Conservation (phyloP, 1,284 basidiomycete species). For the Rhodotorula sp. region DNA sequence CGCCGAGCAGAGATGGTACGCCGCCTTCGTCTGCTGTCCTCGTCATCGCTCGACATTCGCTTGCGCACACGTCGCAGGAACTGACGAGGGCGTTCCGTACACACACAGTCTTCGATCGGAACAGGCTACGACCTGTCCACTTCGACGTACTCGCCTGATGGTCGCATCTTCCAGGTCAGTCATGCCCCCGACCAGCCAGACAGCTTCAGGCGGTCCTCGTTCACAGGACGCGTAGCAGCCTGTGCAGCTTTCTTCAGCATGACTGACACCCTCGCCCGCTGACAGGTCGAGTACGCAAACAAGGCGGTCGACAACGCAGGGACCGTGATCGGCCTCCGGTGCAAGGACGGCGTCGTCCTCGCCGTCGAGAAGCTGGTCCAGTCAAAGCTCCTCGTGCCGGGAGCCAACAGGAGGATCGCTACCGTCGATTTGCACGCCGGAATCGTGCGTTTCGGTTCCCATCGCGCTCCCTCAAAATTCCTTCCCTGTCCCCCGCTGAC, state of each 20-base stretch:
- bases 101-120: slow-evolving; percentile 71
- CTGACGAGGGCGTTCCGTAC: background rate
- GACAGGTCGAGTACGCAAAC: slow-evolving; percentile 92
- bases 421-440: slow-evolving; percentile 92
- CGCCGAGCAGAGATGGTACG: background rate
- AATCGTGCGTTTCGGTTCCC: slow-evolving; percentile 58
- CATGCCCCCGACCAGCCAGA: slow-evolving; percentile 1
- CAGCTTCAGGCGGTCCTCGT: background rate
- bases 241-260: too few relatives aligned
- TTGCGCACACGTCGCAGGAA: background rate
- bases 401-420: slow-evolving; percentile 88
- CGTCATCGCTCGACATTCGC: slow-evolving; percentile 5
- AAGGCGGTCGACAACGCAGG: slow-evolving; percentile 99
- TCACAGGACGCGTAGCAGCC: too few relatives aligned
- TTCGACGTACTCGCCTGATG: slow-evolving; percentile 97
- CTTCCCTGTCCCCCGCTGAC: too few relatives aligned
- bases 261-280: background rate
- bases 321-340: slow-evolving; percentile 63
- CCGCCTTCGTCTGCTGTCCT: background rate
- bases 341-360: slow-evolving; percentile 89
- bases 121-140: slow-evolving; percentile 98
- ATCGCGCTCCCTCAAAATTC: background rate
- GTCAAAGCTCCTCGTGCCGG: slow-evolving; percentile 93
- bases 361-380: slow-evolving; percentile 98
- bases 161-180: slow-evolving; percentile 90